A percentile compares a stretch with the other conserved stretches of the same genome.
These are phyloP conservation scores for Macroventuria anomochaeta DNA, from an alignment of 2,329 filamentous ascomycete species.

Conservation along the genomic window DNA sequence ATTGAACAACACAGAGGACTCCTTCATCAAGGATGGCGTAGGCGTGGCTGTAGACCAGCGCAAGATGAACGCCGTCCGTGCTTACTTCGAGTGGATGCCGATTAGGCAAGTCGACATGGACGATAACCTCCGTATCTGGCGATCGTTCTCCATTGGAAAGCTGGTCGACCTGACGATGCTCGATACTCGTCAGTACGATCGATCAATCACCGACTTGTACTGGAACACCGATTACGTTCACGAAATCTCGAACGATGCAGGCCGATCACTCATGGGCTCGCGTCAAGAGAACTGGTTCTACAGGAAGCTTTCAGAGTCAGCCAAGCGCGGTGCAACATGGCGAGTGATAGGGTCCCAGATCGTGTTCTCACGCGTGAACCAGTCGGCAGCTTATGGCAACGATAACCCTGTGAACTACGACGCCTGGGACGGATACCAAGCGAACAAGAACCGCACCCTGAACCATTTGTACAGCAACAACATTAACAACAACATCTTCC, in stretches of 20 bases:
- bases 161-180: slow-evolving; percentile 53
- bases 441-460: slow-evolving; percentile 75
- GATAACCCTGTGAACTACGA: slow-evolving; percentile 62
- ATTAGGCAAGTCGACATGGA: slow-evolving; percentile 54
- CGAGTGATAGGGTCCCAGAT: slow-evolving; percentile 74
- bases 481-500: slow-evolving; percentile 75
- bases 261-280: slow-evolving; percentile 72
- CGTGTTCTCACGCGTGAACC: slow-evolving; percentile 67
- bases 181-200: slow-evolving; percentile 53
- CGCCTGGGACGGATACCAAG: slow-evolving; percentile 69
- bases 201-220: slow-evolving; percentile 53
- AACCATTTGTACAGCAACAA: slow-evolving; percentile 70
- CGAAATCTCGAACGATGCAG: slow-evolving; percentile 69
- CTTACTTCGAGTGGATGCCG: slow-evolving; percentile 56
- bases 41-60: slow-evolving; percentile 52
- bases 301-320: slow-evolving; percentile 60
- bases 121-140: slow-evolving; percentile 53
- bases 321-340: slow-evolving; percentile 72
- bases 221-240: slow-evolving; percentile 69
- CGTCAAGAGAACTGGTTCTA: slow-evolving; percentile 73
- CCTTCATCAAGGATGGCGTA: slow-evolving; percentile 47
- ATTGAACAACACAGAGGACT: slow-evolving; percentile 54
- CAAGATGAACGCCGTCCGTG: slow-evolving; percentile 56
- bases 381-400: slow-evolving; percentile 53
- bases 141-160: slow-evolving; percentile 51